phyloP scores from a whole-genome alignment of 176 grass and related monocot genomes.

The Raddia guianensis region DNA sequence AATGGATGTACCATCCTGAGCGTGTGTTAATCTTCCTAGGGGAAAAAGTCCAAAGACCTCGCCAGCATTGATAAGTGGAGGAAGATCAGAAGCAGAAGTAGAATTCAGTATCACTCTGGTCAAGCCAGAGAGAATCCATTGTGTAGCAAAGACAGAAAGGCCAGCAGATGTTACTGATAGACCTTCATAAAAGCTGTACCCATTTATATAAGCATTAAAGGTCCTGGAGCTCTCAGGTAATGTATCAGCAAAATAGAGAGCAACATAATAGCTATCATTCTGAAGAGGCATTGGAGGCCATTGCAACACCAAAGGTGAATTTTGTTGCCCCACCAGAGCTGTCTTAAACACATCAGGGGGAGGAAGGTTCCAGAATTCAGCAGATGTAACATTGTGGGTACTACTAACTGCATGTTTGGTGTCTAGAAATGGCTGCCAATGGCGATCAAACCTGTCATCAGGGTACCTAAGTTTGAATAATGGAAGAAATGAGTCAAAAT shows the following conservation, averaged over 20 bases:
- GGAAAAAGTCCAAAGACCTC: constrained; percentile 91
- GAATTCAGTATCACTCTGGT: constrained; percentile 68
- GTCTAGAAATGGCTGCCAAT: constrained; percentile 83
- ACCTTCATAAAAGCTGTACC: constrained; percentile 59
- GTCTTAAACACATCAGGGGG: constrained; percentile 70
- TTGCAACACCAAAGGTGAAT: constrained; percentile 57
- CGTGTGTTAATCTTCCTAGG: constrained; percentile 60
- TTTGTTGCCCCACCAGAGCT: constrained; percentile 70
- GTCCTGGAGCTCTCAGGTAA: constrained; percentile 58
- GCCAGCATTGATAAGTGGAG: constrained; percentile 88
- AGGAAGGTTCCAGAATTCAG: constrained; percentile 90
- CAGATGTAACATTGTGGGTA: constrained; percentile 74
- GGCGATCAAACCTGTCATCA: constrained; percentile 77
- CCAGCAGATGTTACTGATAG: constrained; percentile 73
- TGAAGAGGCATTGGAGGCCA: constrained; percentile 79
- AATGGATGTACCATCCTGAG: constrained; percentile 65
- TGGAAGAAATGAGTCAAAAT: constrained; percentile 26
- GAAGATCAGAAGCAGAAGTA: constrained; percentile 43
- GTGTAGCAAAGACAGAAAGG: constrained; percentile 74
- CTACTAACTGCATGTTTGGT: constrained; percentile 64
- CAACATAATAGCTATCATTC: constrained; percentile 86
- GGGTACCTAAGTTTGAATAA: constrained; percentile 69
- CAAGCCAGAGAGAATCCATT: constrained; percentile 80
- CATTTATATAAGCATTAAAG: constrained; percentile 80
- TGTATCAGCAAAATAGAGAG: constrained; percentile 96